Evolutionary conservation across 1,139 yeast genomes (phyloP).

Genomic region (Scheffersomyces titani): DNA sequence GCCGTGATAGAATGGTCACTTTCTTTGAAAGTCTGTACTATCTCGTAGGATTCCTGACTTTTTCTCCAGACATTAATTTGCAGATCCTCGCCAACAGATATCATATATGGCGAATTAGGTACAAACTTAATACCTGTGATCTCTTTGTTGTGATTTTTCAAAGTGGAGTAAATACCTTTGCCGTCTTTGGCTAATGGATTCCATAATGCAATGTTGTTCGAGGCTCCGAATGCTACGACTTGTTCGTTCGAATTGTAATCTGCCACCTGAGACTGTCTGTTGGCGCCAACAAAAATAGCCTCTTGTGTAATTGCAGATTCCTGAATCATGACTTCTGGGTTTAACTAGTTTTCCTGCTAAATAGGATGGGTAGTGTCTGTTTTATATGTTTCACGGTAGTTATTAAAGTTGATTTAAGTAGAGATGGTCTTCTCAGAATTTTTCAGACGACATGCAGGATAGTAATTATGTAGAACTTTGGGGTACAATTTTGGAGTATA

Average conservation of each 20-base stretch:
- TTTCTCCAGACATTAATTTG: constrained; percentile 60
- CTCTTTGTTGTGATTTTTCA: constrained; percentile 59
- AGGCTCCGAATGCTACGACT: constrained; percentile 76
- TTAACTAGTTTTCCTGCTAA: neutral
- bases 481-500: neutral
- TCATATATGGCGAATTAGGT: constrained; percentile 45
- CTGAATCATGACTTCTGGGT: neutral
- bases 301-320: constrained; percentile 31
- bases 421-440: constrained; percentile 5
- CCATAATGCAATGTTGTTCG: constrained; percentile 75
- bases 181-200: constrained; percentile 45
- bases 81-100: constrained; percentile 70
- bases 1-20: constrained; percentile 55
- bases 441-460: neutral
- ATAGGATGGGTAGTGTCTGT: neutral
- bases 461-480: neutral
- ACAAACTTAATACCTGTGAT: constrained; percentile 62
- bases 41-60: constrained; percentile 16
- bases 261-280: constrained; percentile 68
- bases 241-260: constrained; percentile 47
- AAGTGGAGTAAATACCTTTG: constrained; percentile 53
- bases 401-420: neutral
- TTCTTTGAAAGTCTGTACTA: constrained; percentile 35
- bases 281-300: constrained; percentile 77
- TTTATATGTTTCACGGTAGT: neutral